A percentile compares a stretch with the other conserved stretches of the same genome.
phyloP scores from a whole-genome alignment of 129 eudicot species.

The Pulicaria dysenterica region DNA sequence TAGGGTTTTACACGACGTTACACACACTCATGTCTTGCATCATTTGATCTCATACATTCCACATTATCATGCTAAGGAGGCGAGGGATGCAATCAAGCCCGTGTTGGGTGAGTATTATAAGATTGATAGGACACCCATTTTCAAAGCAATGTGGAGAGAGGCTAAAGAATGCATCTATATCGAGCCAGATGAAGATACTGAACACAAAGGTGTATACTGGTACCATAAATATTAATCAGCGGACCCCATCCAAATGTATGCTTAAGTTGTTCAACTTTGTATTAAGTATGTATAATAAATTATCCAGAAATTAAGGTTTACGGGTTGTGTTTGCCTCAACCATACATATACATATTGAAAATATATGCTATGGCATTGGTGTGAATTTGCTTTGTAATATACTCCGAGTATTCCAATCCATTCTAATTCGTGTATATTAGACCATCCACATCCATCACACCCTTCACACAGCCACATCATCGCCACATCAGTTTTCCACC shows the following conservation, averaged over 20 bases:
- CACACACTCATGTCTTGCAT: conserved; percentile 47
- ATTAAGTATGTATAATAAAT: conserved; percentile 13
- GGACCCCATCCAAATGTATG: neutral
- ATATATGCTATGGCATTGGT: neutral
- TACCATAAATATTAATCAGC: conserved; percentile 27
- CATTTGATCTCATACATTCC: conserved; percentile 50
- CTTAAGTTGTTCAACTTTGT: conserved; percentile 10
- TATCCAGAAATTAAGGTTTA: conserved; percentile 10
- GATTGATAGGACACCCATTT: conserved; percentile 45
- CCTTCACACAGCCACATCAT: no score
- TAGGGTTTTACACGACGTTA: conserved; percentile 47
- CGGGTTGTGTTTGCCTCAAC: conserved; percentile 27
- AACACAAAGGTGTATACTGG: conserved; percentile 43
- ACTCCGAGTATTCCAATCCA: neutral
- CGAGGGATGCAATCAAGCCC: conserved; percentile 45
- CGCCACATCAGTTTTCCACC: no score
- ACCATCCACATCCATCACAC: no score
- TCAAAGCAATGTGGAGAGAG: conserved; percentile 46
- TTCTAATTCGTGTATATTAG: neutral
- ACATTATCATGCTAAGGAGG: conserved; percentile 50
- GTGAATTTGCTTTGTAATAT: conserved; percentile 3
- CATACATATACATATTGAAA: neutral
- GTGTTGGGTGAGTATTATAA: conserved; percentile 44
- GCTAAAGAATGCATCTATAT: conserved; percentile 44
- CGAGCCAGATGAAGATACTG: conserved; percentile 39